phyloP scores from a whole-genome alignment of 2,329 filamentous ascomycete species.

The Ophiostoma sp. region DNA sequence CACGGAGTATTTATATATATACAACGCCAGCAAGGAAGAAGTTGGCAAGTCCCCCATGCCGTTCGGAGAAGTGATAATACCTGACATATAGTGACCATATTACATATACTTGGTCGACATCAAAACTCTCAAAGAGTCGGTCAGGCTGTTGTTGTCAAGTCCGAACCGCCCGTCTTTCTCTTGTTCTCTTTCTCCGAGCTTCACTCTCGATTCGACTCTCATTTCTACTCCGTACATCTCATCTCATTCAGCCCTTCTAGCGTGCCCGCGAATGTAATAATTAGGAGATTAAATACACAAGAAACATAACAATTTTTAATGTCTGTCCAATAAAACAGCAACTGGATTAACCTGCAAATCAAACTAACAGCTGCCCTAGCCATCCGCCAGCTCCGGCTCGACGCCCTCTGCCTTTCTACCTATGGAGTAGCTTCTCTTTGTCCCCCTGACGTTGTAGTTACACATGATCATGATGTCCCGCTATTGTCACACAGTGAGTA shows the following conservation, averaged over 20 bases:
- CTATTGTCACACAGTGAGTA: too few relatives aligned
- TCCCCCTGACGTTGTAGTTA: neutral
- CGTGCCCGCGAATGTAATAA: slow-evolving; percentile 3
- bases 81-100: neutral
- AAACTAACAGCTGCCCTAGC: neutral
- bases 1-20: slow-evolving; percentile 10
- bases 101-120: too few relatives aligned
- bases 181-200: neutral
- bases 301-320: neutral
- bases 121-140: neutral
- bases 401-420: neutral
- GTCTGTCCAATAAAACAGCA: neutral
- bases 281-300: neutral
- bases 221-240: neutral
- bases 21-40: neutral
- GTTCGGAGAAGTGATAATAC: neutral
- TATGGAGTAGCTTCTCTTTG: too few relatives aligned
- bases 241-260: slow-evolving; percentile 1
- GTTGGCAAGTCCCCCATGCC: neutral
- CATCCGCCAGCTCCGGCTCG: slow-evolving; percentile 1
- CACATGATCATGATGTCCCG: neutral
- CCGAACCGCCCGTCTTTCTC: neutral
- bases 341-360: neutral
- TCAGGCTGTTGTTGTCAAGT: neutral
- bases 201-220: neutral